Conservation (phyloP, 441 rosid genomes). For the Erodium texanum region DNA sequence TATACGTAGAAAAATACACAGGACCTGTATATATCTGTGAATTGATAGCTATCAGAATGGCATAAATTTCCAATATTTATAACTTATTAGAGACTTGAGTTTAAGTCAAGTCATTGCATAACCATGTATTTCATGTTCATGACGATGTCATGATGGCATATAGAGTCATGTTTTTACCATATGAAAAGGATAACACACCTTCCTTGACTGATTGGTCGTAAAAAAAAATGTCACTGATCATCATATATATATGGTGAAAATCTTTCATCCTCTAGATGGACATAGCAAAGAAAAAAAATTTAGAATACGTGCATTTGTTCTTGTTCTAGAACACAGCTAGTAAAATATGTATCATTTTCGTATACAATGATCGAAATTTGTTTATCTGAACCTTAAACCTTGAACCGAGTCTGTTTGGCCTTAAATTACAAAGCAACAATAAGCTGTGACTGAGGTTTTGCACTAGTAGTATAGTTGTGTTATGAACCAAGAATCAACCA, state of each 20-base stretch:
- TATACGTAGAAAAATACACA: neutral
- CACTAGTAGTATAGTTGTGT: neutral
- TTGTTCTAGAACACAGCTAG: neutral
- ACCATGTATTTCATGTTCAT: neutral
- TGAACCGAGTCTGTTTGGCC: too few species aligned
- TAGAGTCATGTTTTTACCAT: neutral
- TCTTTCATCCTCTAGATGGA: neutral
- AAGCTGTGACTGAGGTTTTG: too few species aligned
- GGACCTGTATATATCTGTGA: too few species aligned
- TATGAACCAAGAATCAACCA: neutral
- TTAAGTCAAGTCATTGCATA: neutral
- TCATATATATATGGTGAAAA: too few species aligned
- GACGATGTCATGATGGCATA: neutral
- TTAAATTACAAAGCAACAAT: too few species aligned
- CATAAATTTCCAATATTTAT: neutral
- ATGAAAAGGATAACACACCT: constrained; percentile 2
- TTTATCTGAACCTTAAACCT: too few species aligned
- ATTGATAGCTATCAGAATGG: too few species aligned
- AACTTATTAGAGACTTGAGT: neutral
- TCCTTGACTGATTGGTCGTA: neutral
- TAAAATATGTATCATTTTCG: neutral
- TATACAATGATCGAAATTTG: too few species aligned
- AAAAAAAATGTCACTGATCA: neutral
- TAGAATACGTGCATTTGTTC: neutral
- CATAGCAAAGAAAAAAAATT: neutral